These are phyloP conservation scores for Maudiozyma bulderi DNA, from an alignment of 805 yeast genomes.

Conservation along the genomic window DNA sequence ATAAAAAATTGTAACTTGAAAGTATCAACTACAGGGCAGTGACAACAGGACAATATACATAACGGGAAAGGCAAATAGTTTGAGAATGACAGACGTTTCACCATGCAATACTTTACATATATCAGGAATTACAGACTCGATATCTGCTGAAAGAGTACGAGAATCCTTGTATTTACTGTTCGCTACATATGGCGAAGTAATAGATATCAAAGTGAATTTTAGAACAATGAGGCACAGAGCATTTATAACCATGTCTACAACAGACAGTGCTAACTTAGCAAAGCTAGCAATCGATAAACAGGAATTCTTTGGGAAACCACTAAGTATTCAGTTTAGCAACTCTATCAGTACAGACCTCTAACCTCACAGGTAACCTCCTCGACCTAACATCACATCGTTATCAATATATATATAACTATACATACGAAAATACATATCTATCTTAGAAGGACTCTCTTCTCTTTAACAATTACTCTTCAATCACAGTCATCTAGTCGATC, in stretches of 20 bases:
- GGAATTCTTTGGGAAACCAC: slow-evolving; percentile 42
- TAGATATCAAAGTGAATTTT: slow-evolving; percentile 39
- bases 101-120: not conserved
- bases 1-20: too few species aligned
- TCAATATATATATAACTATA: not conserved
- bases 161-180: slow-evolving; percentile 50
- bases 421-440: not conserved
- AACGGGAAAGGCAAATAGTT: not conserved
- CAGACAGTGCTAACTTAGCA: slow-evolving; percentile 44
- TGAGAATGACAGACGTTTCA: not conserved
- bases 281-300: slow-evolving; percentile 38
- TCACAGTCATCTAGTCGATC: too few species aligned
- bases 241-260: slow-evolving; percentile 43
- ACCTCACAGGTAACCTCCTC: not conserved
- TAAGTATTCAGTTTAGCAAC: slow-evolving; percentile 38
- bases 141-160: slow-evolving; percentile 30
- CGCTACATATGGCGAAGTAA: slow-evolving; percentile 55
- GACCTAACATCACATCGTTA: too few species aligned
- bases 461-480: too few species aligned
- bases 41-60: not conserved
- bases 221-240: slow-evolving; percentile 56
- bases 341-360: not conserved
- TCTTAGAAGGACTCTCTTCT: too few species aligned
- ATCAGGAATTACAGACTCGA: not conserved
- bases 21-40: too few species aligned